These are phyloP conservation scores for Starmerella lactis-condensi DNA, from an alignment of 805 yeast genomes.

Conservation along the genomic window DNA sequence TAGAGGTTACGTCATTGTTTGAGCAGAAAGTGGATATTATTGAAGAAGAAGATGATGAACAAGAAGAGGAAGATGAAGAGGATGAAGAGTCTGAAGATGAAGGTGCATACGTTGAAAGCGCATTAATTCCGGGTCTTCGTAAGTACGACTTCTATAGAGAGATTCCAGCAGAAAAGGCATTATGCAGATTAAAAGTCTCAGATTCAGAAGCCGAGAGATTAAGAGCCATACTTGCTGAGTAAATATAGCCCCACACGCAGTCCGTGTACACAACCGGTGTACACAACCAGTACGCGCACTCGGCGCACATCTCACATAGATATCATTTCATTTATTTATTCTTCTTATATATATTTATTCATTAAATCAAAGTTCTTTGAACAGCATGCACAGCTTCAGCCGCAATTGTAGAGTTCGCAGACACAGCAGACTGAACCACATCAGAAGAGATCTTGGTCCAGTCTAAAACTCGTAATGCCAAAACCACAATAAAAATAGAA, in stretches of 20 bases:
- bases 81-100: conserved; percentile 7
- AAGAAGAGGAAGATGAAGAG: conserved; percentile 3
- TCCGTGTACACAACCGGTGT: too few species aligned
- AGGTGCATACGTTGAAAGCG: conserved; percentile 12
- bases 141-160: conserved; percentile 10
- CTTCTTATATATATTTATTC: too few species aligned
- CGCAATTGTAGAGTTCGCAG: conserved; percentile 1
- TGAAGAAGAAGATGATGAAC: conserved; percentile 3
- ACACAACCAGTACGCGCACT: too few species aligned
- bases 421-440: conserved; percentile 2
- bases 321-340: too few species aligned
- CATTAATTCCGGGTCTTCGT: conserved; percentile 13
- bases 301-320: too few species aligned
- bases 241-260: neutral
- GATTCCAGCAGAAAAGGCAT: too few species aligned
- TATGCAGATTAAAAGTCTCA: too few species aligned
- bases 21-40: conserved; percentile 5
- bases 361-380: too few species aligned
- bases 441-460: conserved; percentile 26
- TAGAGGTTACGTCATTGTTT: conserved; percentile 9
- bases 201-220: conserved; percentile 3
- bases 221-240: conserved; percentile 1
- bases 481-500: conserved; percentile 36
- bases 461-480: conserved; percentile 35
- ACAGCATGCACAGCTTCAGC: too few species aligned